Conservation (phyloP, 805 yeast species). For the Candida coleopterorum region DNA sequence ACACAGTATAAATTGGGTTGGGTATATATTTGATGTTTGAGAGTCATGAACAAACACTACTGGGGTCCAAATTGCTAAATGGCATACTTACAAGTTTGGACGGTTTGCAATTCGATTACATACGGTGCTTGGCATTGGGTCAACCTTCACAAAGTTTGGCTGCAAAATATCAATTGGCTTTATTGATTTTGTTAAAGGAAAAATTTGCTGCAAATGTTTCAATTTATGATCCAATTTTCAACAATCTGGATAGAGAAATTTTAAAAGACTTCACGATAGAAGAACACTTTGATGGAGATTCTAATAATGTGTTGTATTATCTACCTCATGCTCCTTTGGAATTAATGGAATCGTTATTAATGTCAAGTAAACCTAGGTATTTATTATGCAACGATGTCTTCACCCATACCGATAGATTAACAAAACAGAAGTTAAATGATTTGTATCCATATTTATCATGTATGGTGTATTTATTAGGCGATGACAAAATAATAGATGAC, state of each 20-base stretch:
- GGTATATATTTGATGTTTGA: too few species aligned
- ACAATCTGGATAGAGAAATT: conserved; percentile 36
- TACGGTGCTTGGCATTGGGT: conserved; percentile 73
- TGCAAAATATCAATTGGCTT: conserved; percentile 65
- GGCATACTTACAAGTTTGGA: neutral
- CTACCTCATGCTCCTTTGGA: conserved; percentile 74
- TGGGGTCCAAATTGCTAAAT: neutral
- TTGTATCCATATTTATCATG: conserved; percentile 43
- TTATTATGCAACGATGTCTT: conserved; percentile 49
- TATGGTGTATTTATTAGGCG: conserved; percentile 22
- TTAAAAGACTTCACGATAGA: conserved; percentile 16
- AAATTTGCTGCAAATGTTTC: conserved; percentile 28
- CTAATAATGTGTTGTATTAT: conserved; percentile 41
- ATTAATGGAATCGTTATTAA: conserved; percentile 41
- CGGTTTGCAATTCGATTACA: conserved; percentile 10
- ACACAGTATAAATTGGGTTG: too few species aligned
- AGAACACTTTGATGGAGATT: conserved; percentile 10
- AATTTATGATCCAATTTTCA: conserved; percentile 64
- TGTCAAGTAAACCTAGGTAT: conserved; percentile 27
- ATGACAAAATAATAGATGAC: conserved; percentile 10
- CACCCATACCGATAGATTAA: conserved; percentile 50
- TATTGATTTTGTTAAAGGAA: conserved; percentile 40
- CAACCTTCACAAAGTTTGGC: conserved; percentile 53
- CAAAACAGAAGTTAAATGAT: conserved; percentile 36
- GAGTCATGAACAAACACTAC: too few species aligned